These are phyloP conservation scores for Fraxinus excelsior DNA, from an alignment of 257 asterid species.

Conservation along the genomic window DNA sequence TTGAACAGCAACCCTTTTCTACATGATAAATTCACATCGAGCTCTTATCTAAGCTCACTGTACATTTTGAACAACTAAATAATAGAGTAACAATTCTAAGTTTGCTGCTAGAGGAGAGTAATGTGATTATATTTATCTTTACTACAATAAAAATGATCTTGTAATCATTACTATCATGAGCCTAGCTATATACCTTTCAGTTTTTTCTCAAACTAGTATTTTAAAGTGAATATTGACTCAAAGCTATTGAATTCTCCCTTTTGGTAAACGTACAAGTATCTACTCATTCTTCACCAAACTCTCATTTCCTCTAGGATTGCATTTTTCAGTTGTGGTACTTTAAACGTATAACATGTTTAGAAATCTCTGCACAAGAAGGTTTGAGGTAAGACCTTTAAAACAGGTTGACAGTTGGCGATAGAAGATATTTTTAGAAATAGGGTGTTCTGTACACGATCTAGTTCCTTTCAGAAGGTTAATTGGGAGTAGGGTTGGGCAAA, in stretches of 20 bases:
- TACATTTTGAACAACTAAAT: neutral
- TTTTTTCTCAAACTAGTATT: neutral
- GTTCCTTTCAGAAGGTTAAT: neutral
- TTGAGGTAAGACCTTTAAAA: neutral
- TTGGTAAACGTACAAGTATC: neutral
- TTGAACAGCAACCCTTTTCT: neutral
- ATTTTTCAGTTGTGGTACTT: neutral
- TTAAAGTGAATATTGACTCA: neutral
- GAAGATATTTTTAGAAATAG: neutral
- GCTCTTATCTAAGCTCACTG: neutral
- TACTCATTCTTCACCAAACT: neutral
- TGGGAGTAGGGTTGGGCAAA: no score
- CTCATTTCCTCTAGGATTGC: neutral
- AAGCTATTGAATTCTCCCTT: neutral
- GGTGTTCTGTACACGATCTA: neutral
- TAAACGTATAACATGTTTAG: neutral
- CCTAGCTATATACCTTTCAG: neutral
- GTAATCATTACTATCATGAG: neutral
- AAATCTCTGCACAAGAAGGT: neutral
- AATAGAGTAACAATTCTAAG: neutral
- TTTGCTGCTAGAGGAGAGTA: neutral
- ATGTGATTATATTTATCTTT: neutral
- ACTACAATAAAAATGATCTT: neutral
- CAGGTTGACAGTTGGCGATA: neutral
- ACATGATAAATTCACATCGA: neutral